Evolutionary conservation across 805 yeast species (phyloP), one percentile per base, ranked within the genome.

Genomic region (Candida mattraensis): DNA sequence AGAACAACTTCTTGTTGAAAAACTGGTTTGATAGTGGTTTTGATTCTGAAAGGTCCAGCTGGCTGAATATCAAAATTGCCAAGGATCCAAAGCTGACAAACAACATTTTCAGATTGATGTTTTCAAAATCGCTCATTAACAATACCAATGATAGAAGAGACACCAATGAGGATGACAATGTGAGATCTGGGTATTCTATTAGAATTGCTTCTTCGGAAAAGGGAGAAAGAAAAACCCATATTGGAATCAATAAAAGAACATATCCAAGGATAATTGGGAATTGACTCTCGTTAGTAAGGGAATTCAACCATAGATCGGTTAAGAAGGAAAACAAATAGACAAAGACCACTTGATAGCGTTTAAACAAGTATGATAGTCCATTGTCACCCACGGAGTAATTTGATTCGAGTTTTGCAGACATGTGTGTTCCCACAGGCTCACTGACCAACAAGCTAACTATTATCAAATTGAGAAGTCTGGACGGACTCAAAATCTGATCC

Each of bases 11-110:
- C 28, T 52, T 51, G 36, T 54, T 53, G 31, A 56, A 50, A 15
- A 54, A 45, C 23, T 24, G 42, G 28, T 38, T 37, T 34, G 10
- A 33, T 7, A 41, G 33, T 2, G 44, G 18, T 24, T 44, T 44
- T 8, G 31, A 30, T 14, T 39, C 41, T 3, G 45, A 40, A 3
- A 45, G 43, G 25, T 61, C 61, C 24, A 57, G 33, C 37, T 60
- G 65, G 24, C 63, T 57, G 13, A 56, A 38, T 3, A 54, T 29
- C 14, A 59, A 36, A 4, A 61, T 50, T 13, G 51, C 4, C 24
- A 61, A 23, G 0, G 64, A 61, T 0, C 66, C 62, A 15, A 56
- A 24, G 18, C 60, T 41, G 7, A 63, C 45, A 18, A 58, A 40
- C 17, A 60, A 24, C 62, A 63, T 50, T 28, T 49, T 56, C 21